Percentiles rank a stretch among this genome's conserved stretches.
Conservation (phyloP, 106 monocot genomes). For the Phalaenopsis equestris region DNA sequence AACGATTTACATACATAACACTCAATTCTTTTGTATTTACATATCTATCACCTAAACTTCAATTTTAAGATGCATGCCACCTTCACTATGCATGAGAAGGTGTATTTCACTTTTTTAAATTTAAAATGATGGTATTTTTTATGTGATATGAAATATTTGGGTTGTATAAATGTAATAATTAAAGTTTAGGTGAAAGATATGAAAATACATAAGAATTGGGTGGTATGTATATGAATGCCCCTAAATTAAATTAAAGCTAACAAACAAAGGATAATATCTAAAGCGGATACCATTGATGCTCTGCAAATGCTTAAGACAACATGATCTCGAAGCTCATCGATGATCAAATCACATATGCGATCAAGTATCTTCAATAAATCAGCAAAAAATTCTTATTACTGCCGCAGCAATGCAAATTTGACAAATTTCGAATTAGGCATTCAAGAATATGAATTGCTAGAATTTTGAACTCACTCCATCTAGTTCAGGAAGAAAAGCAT, state of each 20-base stretch:
- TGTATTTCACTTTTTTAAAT: too few relatives aligned
- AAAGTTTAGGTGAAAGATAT: too few relatives aligned
- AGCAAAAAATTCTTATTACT: neutral
- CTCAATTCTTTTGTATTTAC: too few relatives aligned
- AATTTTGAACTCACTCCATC: constrained; percentile 47
- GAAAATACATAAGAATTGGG: too few relatives aligned
- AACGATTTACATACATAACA: too few relatives aligned
- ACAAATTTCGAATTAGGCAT: neutral
- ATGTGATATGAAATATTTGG: too few relatives aligned
- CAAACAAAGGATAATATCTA: neutral
- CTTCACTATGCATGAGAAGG: too few relatives aligned
- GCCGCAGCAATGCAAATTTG: neutral
- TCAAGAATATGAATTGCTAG: neutral
- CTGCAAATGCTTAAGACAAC: constrained; percentile 54
- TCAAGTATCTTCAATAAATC: constrained; percentile 43
- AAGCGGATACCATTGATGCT: constrained; percentile 52
- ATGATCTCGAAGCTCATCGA: constrained; percentile 56
- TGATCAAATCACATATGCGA: constrained; percentile 49
- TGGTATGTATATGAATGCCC: too few relatives aligned
- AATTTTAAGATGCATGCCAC: too few relatives aligned
- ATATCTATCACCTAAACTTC: too few relatives aligned
- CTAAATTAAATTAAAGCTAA: neutral
- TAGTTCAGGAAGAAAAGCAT: constrained; percentile 39
- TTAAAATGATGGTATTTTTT: too few relatives aligned
- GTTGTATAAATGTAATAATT: too few relatives aligned